These are phyloP conservation scores for Begonia fuchsioides DNA, from an alignment of 306 rosid genomes.

Conservation along the genomic window DNA sequence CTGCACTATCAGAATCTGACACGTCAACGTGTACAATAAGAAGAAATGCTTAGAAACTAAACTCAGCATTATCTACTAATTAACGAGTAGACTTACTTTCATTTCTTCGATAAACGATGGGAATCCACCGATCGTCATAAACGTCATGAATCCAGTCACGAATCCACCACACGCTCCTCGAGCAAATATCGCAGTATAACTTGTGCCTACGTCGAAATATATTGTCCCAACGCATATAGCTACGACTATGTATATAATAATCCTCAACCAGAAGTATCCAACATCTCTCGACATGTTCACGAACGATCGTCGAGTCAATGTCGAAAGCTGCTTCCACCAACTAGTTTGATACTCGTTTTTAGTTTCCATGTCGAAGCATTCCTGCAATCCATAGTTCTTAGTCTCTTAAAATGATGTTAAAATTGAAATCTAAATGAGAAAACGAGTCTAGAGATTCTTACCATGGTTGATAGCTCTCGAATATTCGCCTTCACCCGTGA, in stretches of 20 bases:
- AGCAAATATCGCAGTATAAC: conserved; percentile 88
- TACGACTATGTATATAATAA: conserved; percentile 61
- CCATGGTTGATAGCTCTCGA: conserved; percentile 53
- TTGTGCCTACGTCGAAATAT: conserved; percentile 59
- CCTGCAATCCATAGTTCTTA: conserved; percentile 24
- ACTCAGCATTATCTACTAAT: too few species aligned
- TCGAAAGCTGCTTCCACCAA: conserved; percentile 75
- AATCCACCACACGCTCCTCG: conserved; percentile 94
- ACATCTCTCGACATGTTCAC: conserved; percentile 91
- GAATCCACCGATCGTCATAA: conserved; percentile 98
- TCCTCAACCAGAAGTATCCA: conserved; percentile 97
- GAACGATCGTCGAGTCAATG: conserved; percentile 64
- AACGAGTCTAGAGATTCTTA: conserved; percentile 19
- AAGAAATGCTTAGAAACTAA: too few species aligned
- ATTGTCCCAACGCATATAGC: conserved; percentile 90
- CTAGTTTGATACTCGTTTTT: conserved; percentile 53
- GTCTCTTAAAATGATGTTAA: conserved; percentile 2
- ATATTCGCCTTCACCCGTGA: conserved; percentile 38
- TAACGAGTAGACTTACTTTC: conserved; percentile 41
- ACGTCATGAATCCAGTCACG: conserved; percentile 92
- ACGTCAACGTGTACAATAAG: background rate
- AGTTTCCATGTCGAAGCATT: conserved; percentile 26
- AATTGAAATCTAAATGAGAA: background rate
- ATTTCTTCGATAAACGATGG: conserved; percentile 92
- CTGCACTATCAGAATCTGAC: too few species aligned